Base-by-base conservation (phyloP, 306 rosid genomes). In the Cucumis cinereus region DNA sequence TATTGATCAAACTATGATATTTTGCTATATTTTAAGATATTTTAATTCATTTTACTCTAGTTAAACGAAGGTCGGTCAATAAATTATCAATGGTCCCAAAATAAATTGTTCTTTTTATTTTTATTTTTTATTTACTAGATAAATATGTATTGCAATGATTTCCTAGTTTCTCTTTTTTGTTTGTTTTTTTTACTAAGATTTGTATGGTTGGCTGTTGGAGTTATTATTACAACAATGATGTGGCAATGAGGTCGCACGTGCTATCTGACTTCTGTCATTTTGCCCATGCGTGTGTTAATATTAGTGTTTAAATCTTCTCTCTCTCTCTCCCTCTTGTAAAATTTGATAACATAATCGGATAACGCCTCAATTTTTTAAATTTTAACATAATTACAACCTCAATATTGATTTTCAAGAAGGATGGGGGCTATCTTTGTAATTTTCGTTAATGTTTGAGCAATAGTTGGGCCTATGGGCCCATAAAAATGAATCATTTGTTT, bases 201-300 rank as follows among this genome's bases (percentile, higher is more conserved):
- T 61, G 4, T 64, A 36, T 64, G 4, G 47, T 64, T 41, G 26
- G 54, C 43, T 12, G 35, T 68, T 68, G 54, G 55, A 68, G 74
- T 43, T 68, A 40, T 49, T 49, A 49, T 68, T 43, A 40, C 1
- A 22, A 36, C 14, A 64, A 68, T 41, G n/a, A 68, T 68, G 74
- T 41, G 74, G 74, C 74, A 43, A 68, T 68, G 74, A 68, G 36
- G 6, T 52, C 55, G 7, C 74, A 41, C 55, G 74, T 68, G 74
- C 36, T 41, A 22, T 22, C 35, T 68, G 74, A 68, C 55, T 1
- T 20, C 30, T 40, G 13, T 68, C 55, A n/a, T 43, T 20, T 40
- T 43, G n/a, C 35, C 55, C 74, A 68, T 43, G 74, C 74, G 54
- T 68, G 55, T 67, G 73, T 20, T 36, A 20, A 45, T 45, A 45